Percentiles rank a stretch among this genome's conserved stretches.
phyloP scores from a whole-genome alignment of 2,329 filamentous ascomycete species.

The Tolypocladium inflatum region DNA sequence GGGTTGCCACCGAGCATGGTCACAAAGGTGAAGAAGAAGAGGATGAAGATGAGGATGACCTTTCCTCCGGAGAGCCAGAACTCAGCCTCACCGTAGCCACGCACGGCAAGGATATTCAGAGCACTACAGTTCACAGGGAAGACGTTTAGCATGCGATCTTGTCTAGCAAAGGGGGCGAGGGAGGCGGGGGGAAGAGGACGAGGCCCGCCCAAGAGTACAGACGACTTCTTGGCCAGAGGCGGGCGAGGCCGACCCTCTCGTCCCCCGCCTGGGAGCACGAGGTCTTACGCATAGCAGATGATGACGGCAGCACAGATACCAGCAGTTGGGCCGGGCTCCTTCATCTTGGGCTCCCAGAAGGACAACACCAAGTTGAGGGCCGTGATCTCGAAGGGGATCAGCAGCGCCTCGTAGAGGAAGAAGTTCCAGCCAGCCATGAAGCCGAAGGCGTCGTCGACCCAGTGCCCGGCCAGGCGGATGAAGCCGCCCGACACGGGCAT shows the following conservation, averaged over 20 bases:
- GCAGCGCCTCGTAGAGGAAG: slow-evolving; percentile 33
- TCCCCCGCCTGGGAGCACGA: slow-evolving; percentile 1
- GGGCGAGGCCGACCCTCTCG: background rate
- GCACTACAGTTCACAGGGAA: slow-evolving; percentile 22
- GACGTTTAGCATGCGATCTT: slow-evolving; percentile 17
- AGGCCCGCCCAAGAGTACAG: background rate
- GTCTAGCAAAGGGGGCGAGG: background rate
- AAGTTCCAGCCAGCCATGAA: slow-evolving; percentile 40
- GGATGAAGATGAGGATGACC: slow-evolving; percentile 54
- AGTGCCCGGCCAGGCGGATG: slow-evolving; percentile 54
- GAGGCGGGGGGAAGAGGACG: background rate
- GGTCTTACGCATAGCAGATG: slow-evolving; percentile 44
- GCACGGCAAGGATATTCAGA: slow-evolving; percentile 57
- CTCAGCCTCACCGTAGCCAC: slow-evolving; percentile 61
- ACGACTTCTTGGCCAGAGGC: background rate
- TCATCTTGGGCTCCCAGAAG: slow-evolving; percentile 27
- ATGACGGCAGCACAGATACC: slow-evolving; percentile 48
- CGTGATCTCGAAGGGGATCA: slow-evolving; percentile 34
- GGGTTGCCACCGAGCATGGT: slow-evolving; percentile 75
- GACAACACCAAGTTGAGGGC: slow-evolving; percentile 32
- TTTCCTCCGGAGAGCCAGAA: slow-evolving; percentile 59
- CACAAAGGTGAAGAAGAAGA: slow-evolving; percentile 69
- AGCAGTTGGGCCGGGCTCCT: slow-evolving; percentile 60
- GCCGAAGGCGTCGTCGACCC: slow-evolving; percentile 56
- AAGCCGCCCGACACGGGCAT: slow-evolving; percentile 56